Evolutionary conservation across 1,139 yeast genomes (phyloP).

Genomic region (Taphrina communis): DNA sequence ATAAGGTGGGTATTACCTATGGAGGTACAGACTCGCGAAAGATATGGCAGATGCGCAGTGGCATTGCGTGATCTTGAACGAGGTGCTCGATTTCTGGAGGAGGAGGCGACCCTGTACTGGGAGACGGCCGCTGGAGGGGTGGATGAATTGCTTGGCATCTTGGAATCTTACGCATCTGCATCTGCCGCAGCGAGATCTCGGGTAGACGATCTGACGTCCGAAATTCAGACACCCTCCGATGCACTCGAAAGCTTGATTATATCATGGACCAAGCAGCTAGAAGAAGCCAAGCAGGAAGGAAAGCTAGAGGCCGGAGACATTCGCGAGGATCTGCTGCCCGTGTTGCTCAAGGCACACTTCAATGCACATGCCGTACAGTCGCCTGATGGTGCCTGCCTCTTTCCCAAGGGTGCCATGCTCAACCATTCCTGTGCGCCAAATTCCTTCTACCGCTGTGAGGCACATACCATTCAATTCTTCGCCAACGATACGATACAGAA

Average conservation of each 20-base stretch:
- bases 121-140: neutral
- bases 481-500: slow-evolving; percentile 1
- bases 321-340: neutral
- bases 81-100: slow-evolving; percentile 7
- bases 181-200: slow-evolving; percentile 1
- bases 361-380: slow-evolving; percentile 36
- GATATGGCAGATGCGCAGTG: slow-evolving; percentile 12
- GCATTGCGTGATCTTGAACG: neutral
- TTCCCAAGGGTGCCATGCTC: slow-evolving; percentile 32
- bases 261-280: slow-evolving; percentile 1
- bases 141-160: slow-evolving; percentile 10
- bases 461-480: slow-evolving; percentile 21
- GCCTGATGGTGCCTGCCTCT: slow-evolving; percentile 16
- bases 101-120: slow-evolving; percentile 22
- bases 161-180: slow-evolving; percentile 5
- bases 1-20: neutral
- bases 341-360: slow-evolving; percentile 29
- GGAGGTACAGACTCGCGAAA: slow-evolving; percentile 9
- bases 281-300: neutral
- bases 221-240: slow-evolving; percentile 2
- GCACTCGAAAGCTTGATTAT: neutral
- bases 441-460: slow-evolving; percentile 24
- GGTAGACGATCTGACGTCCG: slow-evolving; percentile 23
- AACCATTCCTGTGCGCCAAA: slow-evolving; percentile 36
- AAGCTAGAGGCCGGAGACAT: neutral